Conservation (phyloP, 2,329 filamentous ascomycete species). For the Neoascochyta sp. region DNA sequence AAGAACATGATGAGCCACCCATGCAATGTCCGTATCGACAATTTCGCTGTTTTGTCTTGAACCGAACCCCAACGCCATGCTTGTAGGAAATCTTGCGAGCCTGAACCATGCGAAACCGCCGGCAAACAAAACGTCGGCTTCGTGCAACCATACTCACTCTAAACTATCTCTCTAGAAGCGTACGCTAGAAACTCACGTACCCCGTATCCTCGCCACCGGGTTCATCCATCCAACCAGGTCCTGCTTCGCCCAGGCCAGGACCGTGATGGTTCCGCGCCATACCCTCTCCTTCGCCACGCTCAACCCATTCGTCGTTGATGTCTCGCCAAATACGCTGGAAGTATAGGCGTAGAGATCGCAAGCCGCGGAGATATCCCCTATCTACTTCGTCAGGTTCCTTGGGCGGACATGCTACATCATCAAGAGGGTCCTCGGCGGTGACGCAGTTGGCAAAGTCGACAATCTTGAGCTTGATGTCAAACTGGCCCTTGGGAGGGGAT, state of each 20-base stretch:
- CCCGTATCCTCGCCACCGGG: slow-evolving; percentile 34
- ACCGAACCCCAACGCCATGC: slow-evolving; percentile 10
- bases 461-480: slow-evolving; percentile 84
- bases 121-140: slow-evolving; percentile 3
- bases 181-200: slow-evolving; percentile 36
- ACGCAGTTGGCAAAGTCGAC: slow-evolving; percentile 98
- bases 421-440: slow-evolving; percentile 70
- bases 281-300: slow-evolving; percentile 41
- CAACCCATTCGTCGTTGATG: slow-evolving; percentile 51
- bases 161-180: not conserved
- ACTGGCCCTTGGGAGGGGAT: slow-evolving; percentile 22
- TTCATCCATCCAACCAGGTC: slow-evolving; percentile 35
- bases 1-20: slow-evolving; percentile 1
- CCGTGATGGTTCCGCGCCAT: slow-evolving; percentile 27
- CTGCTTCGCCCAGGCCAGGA: slow-evolving; percentile 32
- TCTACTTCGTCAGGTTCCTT: slow-evolving; percentile 77
- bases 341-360: slow-evolving; percentile 74
- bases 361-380: slow-evolving; percentile 79
- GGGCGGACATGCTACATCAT: slow-evolving; percentile 69
- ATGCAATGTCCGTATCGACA: slow-evolving; percentile 4
- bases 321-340: slow-evolving; percentile 85
- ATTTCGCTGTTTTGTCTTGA: slow-evolving; percentile 10
- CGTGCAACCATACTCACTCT: slow-evolving; percentile 2
- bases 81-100: slow-evolving; percentile 1
- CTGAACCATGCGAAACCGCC: slow-evolving; percentile 5